These are phyloP conservation scores for Puya raimondii DNA, from an alignment of 176 grass and related monocot genomes.

Conservation along the genomic window DNA sequence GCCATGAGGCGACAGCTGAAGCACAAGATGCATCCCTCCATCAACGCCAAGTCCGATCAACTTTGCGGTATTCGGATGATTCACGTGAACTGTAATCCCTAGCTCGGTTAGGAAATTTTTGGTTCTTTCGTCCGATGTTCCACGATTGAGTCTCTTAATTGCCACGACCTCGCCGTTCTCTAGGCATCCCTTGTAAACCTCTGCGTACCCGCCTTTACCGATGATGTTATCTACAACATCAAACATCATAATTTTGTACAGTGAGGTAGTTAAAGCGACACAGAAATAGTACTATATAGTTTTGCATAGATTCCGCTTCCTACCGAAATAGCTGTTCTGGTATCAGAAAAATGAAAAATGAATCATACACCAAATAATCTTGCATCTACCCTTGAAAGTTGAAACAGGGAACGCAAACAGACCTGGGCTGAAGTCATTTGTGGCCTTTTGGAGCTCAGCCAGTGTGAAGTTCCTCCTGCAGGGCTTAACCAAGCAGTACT, in stretches of 20 bases:
- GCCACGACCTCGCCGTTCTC: not conserved
- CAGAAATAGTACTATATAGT: too few species aligned
- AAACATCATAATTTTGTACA: not conserved
- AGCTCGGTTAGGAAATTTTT: constrained; percentile 75
- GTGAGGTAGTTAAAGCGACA: not conserved
- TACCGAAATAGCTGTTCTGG: too few species aligned
- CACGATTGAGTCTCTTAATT: constrained; percentile 3
- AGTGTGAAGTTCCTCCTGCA: constrained; percentile 21
- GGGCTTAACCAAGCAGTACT: not conserved
- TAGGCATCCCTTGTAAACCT: constrained; percentile 5
- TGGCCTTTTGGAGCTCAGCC: constrained; percentile 15
- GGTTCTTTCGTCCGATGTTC: constrained; percentile 9
- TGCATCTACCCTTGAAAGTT: not conserved
- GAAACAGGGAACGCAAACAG: not conserved
- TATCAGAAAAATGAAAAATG: too few species aligned
- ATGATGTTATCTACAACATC: constrained; percentile 9
- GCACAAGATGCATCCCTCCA: constrained; percentile 70
- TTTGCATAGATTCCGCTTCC: too few species aligned
- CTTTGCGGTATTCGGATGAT: constrained; percentile 64
- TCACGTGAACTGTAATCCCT: constrained; percentile 48
- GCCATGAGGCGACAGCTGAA: constrained; percentile 53
- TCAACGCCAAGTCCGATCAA: constrained; percentile 60
- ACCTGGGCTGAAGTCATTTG: constrained; percentile 16
- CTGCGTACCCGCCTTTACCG: constrained; percentile 6
- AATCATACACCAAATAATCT: too few species aligned